phyloP scores from a whole-genome alignment of 148 eudicot species.

The Rhododendron molle region DNA sequence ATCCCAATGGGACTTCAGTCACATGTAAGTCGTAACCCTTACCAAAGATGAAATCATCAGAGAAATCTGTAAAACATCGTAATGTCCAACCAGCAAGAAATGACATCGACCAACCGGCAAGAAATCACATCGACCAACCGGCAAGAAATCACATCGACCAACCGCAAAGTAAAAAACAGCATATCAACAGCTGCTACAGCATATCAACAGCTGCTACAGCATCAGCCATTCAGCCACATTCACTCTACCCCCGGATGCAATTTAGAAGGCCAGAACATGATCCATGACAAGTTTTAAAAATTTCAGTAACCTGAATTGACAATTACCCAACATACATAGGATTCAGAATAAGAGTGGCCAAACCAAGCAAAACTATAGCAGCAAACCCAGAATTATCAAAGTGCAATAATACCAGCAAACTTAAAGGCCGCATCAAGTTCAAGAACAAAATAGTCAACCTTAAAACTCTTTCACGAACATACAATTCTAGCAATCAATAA shows the following conservation, averaged over 20 bases:
- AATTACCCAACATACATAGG: conserved; percentile 1
- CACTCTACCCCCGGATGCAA: conserved; percentile 17
- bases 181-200: conserved; percentile 36
- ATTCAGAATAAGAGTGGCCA: neutral
- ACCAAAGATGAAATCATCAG: conserved; percentile 23
- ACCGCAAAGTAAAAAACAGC: conserved; percentile 35
- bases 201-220: conserved; percentile 35
- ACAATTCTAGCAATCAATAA: conserved; percentile 16
- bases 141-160: conserved; percentile 27
- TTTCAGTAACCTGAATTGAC: neutral
- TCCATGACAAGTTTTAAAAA: conserved; percentile 25
- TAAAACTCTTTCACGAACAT: conserved; percentile 7
- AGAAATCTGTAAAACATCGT: conserved; percentile 10
- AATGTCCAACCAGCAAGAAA: neutral
- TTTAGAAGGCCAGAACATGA: conserved; percentile 28
- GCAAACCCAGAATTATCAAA: conserved; percentile 3
- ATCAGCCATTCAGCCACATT: conserved; percentile 28
- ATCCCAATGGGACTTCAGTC: conserved; percentile 16
- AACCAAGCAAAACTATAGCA: neutral
- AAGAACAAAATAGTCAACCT: conserved; percentile 23
- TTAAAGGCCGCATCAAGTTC: conserved; percentile 5
- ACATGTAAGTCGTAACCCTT: conserved; percentile 23
- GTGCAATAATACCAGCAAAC: conserved; percentile 13
- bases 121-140: neutral
- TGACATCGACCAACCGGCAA: conserved; percentile 16